These are phyloP conservation scores for Coemansia sp. DNA, from an alignment of 192 early-diverging fungal species.

Conservation along the genomic window DNA sequence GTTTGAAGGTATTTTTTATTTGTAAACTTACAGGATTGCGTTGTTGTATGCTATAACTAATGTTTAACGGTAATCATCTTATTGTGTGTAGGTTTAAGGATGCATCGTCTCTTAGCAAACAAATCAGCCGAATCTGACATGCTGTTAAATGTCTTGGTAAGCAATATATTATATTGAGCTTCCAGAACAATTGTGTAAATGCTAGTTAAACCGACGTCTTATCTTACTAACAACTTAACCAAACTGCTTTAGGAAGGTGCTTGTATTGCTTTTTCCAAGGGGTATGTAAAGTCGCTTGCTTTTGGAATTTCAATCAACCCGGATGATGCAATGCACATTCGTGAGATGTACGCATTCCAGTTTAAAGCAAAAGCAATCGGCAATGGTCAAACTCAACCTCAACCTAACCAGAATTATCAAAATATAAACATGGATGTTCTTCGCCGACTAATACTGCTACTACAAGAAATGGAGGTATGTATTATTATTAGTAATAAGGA, in stretches of 20 bases:
- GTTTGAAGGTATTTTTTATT: conserved; percentile 21
- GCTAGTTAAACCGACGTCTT: background rate
- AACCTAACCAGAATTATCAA: background rate
- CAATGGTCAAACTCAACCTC: background rate
- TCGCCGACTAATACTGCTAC: conserved; percentile 16
- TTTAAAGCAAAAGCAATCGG: conserved; percentile 1
- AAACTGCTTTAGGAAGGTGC: conserved; percentile 25
- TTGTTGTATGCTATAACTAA: background rate
- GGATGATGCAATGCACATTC: conserved; percentile 23
- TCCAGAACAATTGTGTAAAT: background rate
- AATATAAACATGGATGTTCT: conserved; percentile 4
- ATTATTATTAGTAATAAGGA: background rate
- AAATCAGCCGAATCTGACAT: conserved; percentile 36
- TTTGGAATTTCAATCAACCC: conserved; percentile 32
- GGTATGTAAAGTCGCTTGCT: conserved; percentile 22
- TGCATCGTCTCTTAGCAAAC: conserved; percentile 21
- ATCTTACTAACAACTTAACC: background rate
- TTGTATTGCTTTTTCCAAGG: conserved; percentile 18
- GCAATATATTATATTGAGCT: background rate
- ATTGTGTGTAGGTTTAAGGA: conserved; percentile 1
- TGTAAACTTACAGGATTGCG: background rate
- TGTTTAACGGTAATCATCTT: background rate
- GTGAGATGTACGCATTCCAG: conserved; percentile 51
- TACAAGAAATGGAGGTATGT: conserved; percentile 43
- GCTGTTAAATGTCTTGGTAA: conserved; percentile 30